Evolutionary conservation across 2,329 filamentous ascomycete genomes (phyloP), one percentile per base, ranked within the genome.

Genomic region (Parafenestella ontariensis): DNA sequence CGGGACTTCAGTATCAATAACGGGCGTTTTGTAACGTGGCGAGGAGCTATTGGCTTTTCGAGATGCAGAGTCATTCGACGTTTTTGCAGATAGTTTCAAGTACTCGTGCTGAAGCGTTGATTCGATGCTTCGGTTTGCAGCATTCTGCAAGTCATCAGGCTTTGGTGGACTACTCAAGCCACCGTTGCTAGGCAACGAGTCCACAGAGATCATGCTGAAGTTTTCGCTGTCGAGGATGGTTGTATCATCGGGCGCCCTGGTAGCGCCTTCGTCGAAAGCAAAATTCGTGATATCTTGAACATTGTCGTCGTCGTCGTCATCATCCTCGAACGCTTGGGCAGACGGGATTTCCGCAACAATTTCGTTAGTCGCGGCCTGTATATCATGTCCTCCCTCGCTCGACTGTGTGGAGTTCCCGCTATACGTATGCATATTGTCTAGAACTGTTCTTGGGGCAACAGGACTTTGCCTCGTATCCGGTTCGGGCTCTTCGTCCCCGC

Each of bases 141-240:
- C 45, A 8, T 40, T 58, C 2, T 52, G 53, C 1, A 20, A 41
- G 3, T 56, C 49, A 17, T 56, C 48, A 23, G 48, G 48, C 44
- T 66, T 61, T 11, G 58, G 54, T 11, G 73, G 71, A 41, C 68
- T 73, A n/a, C 62, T 66, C 10, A 68, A 53, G 11, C 59, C 61
- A 28, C 62, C 66, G 36, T 58, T 68, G 37, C 71, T 75, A 26
- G 76, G 76, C 28, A 83, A 59, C 1, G 79, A 81, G 31, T 81
- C 77, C 10, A 81, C 69, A 2, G 79, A 81, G 1, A 83, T 74
- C 76, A 83, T 81, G 52, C 78, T 83, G 64, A 83, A 82, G 48
- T 78, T 79, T 59, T 82, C 80, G 55, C 79, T 81, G 39, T 79
- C 73, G 7, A 78, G 66, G n/a, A 81, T 70, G 0, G 79, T 82